These are phyloP conservation scores for Symbiodinium pilosum DNA, from an alignment of 73 alveolate species.

Conservation along the genomic window DNA sequence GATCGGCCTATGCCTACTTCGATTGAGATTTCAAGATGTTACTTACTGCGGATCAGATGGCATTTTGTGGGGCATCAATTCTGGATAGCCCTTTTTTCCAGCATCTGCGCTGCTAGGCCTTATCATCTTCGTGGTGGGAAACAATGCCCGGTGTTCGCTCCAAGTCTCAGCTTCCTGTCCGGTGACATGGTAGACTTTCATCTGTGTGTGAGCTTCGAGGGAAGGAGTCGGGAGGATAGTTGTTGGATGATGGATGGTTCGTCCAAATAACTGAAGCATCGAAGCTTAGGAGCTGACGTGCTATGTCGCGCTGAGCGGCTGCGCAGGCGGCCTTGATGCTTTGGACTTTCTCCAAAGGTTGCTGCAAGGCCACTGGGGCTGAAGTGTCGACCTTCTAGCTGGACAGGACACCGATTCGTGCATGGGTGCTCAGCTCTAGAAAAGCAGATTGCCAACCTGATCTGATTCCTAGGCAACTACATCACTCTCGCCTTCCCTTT, in stretches of 20 bases:
- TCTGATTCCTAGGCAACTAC: background rate
- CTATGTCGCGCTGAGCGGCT: constrained; percentile 35
- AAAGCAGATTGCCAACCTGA: too few species aligned
- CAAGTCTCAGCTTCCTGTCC: constrained; percentile 33
- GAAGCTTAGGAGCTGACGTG: constrained; percentile 87
- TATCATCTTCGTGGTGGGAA: constrained; percentile 85
- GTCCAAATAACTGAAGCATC: too few species aligned
- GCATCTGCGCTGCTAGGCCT: constrained; percentile 39
- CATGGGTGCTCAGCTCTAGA: too few species aligned
- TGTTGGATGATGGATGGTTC: too few species aligned
- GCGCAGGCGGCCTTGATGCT: constrained; percentile 46
- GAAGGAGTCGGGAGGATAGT: too few species aligned
- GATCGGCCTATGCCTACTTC: too few species aligned
- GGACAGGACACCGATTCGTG: background rate
- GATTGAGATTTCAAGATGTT: too few species aligned
- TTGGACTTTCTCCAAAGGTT: constrained; percentile 47
- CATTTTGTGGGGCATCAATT: background rate
- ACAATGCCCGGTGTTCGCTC: constrained; percentile 91
- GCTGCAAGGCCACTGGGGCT: background rate
- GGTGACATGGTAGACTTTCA: background rate
- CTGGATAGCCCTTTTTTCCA: background rate
- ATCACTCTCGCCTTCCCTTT: background rate
- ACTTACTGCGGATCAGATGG: too few species aligned
- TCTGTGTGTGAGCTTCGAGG: too few species aligned
- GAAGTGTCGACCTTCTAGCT: background rate